Conservation (phyloP, 2,329 filamentous ascomycete genomes). For the Fusarium secorum region DNA sequence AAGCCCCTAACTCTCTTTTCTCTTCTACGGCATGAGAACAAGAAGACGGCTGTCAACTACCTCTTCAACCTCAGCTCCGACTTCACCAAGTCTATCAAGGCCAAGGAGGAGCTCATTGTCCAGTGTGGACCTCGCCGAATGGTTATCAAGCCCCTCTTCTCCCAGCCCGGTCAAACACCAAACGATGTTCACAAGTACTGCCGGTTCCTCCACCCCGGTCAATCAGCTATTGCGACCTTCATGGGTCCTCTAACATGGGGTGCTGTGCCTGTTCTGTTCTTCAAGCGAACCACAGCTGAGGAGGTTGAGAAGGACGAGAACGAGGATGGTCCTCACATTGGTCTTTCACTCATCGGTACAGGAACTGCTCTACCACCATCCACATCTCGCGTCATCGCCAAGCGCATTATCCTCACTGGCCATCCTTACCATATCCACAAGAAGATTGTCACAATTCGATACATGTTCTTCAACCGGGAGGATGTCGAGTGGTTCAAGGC, state of each 20-base stretch:
- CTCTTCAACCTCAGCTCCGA: slow-evolving; percentile 86
- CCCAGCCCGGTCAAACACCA: slow-evolving; percentile 84
- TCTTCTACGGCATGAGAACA: slow-evolving; percentile 92
- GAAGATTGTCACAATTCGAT: slow-evolving; percentile 93
- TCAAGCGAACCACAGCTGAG: slow-evolving; percentile 66
- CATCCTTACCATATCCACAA: slow-evolving; percentile 99
- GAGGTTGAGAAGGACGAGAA: slow-evolving; percentile 53
- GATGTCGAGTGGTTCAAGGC: slow-evolving; percentile 99
- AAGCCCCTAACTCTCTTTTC: slow-evolving; percentile 80
- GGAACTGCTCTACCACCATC: slow-evolving; percentile 85
- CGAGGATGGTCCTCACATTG: slow-evolving; percentile 54
- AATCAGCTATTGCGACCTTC: slow-evolving; percentile 88
- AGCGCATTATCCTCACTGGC: slow-evolving; percentile 91
- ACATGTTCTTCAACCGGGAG: slow-evolving; percentile 99
- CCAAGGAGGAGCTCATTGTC: slow-evolving; percentile 90
- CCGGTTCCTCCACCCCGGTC: slow-evolving; percentile 88
- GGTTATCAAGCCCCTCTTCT: slow-evolving; percentile 89
- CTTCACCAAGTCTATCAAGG: slow-evolving; percentile 77
- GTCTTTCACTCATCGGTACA: slow-evolving; percentile 79
- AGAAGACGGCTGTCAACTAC: slow-evolving; percentile 88
- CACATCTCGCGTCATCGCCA: slow-evolving; percentile 84
- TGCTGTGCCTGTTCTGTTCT: slow-evolving; percentile 87
- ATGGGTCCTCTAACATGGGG: slow-evolving; percentile 94
- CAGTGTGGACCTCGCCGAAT: slow-evolving; percentile 91
- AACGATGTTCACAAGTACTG: slow-evolving; percentile 99